A percentile compares a stretch with the other conserved stretches of the same genome.
phyloP scores from a whole-genome alignment of 2,329 filamentous ascomycete genomes.

The Cercospora sojina region DNA sequence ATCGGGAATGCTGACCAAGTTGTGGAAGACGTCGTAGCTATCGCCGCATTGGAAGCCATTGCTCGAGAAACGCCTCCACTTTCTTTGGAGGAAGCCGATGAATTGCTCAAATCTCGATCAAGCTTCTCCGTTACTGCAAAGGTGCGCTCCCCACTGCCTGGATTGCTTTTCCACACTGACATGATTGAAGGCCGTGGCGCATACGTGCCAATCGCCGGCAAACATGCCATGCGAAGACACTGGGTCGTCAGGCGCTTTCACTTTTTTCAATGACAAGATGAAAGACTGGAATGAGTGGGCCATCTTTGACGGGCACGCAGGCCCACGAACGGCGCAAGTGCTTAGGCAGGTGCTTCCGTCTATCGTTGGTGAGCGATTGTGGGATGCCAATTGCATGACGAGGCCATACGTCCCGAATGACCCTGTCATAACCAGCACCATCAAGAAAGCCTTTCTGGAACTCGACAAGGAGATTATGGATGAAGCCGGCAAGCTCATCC shows the following conservation, averaged over 20 bases:
- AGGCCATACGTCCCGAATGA: slow-evolving; percentile 30
- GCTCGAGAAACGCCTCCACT: slow-evolving; percentile 27
- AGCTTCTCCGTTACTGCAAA: slow-evolving; percentile 29
- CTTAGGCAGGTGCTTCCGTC: slow-evolving; percentile 29
- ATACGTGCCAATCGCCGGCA: slow-evolving; percentile 30
- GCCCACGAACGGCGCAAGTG: slow-evolving; percentile 33
- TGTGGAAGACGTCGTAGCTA: slow-evolving; percentile 23
- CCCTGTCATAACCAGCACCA: slow-evolving; percentile 37
- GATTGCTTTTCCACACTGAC: background rate
- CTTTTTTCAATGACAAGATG: slow-evolving; percentile 24
- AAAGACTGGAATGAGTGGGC: slow-evolving; percentile 39
- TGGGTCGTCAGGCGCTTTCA: slow-evolving; percentile 25
- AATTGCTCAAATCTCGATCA: slow-evolving; percentile 25
- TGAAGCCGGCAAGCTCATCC: slow-evolving; percentile 24
- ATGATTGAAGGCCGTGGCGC: slow-evolving; percentile 23
- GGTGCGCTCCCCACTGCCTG: background rate
- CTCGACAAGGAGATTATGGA: slow-evolving; percentile 43
- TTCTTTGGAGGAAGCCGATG: slow-evolving; percentile 25
- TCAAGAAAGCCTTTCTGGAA: slow-evolving; percentile 43
- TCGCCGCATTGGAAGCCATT: slow-evolving; percentile 22
- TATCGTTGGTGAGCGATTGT: slow-evolving; percentile 28
- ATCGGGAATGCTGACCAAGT: slow-evolving; percentile 13
- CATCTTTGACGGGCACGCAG: slow-evolving; percentile 46
- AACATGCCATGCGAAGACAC: slow-evolving; percentile 37
- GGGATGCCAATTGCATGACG: slow-evolving; percentile 23